Evolutionary conservation across 805 yeast species (phyloP).

Genomic region (Priceomyces fermenticarens): DNA sequence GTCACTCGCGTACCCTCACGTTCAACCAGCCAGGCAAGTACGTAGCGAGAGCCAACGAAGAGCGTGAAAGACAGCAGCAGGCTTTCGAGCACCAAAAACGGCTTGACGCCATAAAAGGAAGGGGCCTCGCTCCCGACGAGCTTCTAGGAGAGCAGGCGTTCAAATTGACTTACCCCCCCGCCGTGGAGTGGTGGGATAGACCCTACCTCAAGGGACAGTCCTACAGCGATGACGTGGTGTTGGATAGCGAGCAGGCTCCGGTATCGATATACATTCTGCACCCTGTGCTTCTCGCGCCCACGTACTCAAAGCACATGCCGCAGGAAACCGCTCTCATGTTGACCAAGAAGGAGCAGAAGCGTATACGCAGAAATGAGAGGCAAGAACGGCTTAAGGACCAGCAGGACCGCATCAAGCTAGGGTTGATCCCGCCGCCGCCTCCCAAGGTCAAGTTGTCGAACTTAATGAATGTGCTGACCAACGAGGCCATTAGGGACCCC

Average conservation of each 20-base stretch:
- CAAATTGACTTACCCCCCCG: constrained; percentile 52
- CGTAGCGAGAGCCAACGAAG: constrained; percentile 49
- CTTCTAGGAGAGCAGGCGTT: constrained; percentile 56
- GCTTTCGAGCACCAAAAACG: constrained; percentile 15
- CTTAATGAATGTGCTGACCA: constrained; percentile 80
- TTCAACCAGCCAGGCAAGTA: constrained; percentile 67
- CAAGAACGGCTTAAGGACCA: constrained; percentile 59
- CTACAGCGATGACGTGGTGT: constrained; percentile 35
- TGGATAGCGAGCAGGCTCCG: constrained; percentile 42
- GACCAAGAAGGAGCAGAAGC: constrained; percentile 74
- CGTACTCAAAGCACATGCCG: constrained; percentile 49
- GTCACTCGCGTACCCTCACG: constrained; percentile 37
- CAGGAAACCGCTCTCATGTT: constrained; percentile 50
- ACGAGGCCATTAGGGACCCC: constrained; percentile 85
- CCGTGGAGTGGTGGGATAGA: constrained; percentile 88
- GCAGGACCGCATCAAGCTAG: constrained; percentile 76
- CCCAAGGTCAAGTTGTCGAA: constrained; percentile 85
- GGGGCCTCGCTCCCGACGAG: constrained; percentile 51
- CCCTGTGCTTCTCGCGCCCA: constrained; percentile 64
- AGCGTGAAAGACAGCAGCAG: constrained; percentile 41
- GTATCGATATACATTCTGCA: constrained; percentile 77
- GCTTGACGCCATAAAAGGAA: constrained; percentile 27
- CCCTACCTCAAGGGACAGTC: constrained; percentile 44
- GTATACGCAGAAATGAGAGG: constrained; percentile 69
- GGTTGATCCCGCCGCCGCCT: constrained; percentile 82